phyloP scores from a whole-genome alignment of 1,139 yeast genomes.

The Saccharomycopsis phalli region DNA sequence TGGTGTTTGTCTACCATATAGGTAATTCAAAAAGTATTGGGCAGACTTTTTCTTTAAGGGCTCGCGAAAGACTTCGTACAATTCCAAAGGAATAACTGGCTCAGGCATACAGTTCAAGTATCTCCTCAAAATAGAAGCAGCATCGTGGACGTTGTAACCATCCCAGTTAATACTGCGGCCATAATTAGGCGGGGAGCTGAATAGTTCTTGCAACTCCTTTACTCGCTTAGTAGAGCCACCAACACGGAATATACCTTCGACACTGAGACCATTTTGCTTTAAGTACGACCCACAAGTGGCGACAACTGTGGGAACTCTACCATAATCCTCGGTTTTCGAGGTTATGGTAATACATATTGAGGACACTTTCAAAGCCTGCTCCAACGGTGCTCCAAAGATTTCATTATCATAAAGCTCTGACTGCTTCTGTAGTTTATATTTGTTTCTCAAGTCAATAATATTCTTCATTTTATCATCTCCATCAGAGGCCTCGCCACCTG shows the following conservation, averaged over 20 bases:
- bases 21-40: constrained; percentile 51
- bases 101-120: constrained; percentile 85
- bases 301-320: constrained; percentile 79
- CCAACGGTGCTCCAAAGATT: constrained; percentile 82
- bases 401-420: constrained; percentile 8
- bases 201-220: constrained; percentile 73
- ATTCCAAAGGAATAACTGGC: constrained; percentile 74
- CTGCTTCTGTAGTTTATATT: constrained; percentile 5
- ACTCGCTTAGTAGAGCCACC: constrained; percentile 89
- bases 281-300: constrained; percentile 89
- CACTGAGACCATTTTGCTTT: constrained; percentile 64
- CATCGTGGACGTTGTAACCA: constrained; percentile 95
- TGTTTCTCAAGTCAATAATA: constrained; percentile 27
- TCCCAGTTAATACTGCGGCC: constrained; percentile 89
- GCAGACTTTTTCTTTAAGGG: constrained; percentile 59
- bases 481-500: background rate
- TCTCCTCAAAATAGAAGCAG: constrained; percentile 81
- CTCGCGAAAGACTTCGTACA: constrained; percentile 72
- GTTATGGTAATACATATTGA: constrained; percentile 71
- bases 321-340: too few relatives aligned
- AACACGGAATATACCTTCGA: constrained; percentile 89
- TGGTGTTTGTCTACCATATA: constrained; percentile 37
- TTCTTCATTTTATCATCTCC: too few relatives aligned
- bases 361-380: constrained; percentile 64
- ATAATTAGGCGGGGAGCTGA: constrained; percentile 80